These are phyloP conservation scores for Fraxinus americana DNA, from an alignment of 257 asterid genomes.

Conservation along the genomic window DNA sequence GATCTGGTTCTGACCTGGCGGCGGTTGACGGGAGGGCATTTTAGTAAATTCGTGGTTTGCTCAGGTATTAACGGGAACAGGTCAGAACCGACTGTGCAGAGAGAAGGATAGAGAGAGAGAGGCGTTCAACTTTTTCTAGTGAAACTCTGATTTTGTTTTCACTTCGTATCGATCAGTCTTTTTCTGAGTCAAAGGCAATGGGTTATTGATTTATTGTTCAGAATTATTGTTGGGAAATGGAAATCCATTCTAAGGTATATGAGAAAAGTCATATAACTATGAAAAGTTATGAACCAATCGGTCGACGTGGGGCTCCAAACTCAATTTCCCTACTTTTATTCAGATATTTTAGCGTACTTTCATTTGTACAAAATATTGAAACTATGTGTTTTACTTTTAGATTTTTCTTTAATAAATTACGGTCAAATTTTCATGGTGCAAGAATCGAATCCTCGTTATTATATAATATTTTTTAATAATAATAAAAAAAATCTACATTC, in stretches of 20 bases:
- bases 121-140: constrained; percentile 19
- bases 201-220: no score
- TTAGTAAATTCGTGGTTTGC: constrained; percentile 18
- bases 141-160: constrained; percentile 15
- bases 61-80: constrained; percentile 28
- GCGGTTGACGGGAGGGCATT: constrained; percentile 79
- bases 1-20: constrained; percentile 32
- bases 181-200: constrained; percentile 18
- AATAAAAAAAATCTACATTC: no score
- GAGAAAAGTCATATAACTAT: constrained; percentile 17
- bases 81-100: constrained; percentile 30
- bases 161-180: background rate
- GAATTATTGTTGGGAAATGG: constrained; percentile 18
- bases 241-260: constrained; percentile 3
- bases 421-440: no score
- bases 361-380: no score
- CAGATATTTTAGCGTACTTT: background rate
- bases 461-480: no score
- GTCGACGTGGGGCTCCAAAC: constrained; percentile 4
- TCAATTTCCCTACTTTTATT: background rate
- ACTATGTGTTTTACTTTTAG: no score
- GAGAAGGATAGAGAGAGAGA: constrained; percentile 23
- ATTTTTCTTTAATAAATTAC: no score
- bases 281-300: constrained; percentile 20
- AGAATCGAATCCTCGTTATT: no score